Base-by-base conservation (phyloP, 768 basidiomycete genomes). In the Paxillus ammoniavirescens region DNA sequence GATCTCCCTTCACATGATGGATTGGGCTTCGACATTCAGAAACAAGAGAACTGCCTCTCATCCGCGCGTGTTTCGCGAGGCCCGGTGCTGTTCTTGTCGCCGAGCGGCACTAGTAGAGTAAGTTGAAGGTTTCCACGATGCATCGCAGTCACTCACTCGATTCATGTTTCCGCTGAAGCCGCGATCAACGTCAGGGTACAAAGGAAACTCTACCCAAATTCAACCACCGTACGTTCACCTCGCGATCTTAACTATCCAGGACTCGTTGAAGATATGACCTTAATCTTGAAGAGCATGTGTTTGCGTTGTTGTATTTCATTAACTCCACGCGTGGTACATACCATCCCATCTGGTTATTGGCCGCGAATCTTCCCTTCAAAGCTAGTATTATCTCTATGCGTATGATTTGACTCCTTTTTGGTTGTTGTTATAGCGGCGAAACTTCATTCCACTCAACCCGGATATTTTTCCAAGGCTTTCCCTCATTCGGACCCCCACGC, bases 11-110 rank as follows among this genome's bases (percentile, higher is more conserved):
- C 44, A 8, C 13, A 35, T 36, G 15, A 18, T 36, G 30, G 42
- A 46, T 47, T 31, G 45, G 40, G 30, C 33, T n/a, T 36, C 8
- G 38, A 37, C 35, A 41, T 36, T 12, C 17, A 15, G 28, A 28
- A 45, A 33, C 53, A 44, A 40, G 21, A 53, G 58, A 56, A 61
- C 58, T 52, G 50, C 49, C 50, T 50, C 40, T 45, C 50, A 44
- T 18, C 54, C 65, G 40, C 64, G 62, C 65, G 56, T 45, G 40
- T 42, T 52, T 48, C 58, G 61, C 31, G 66, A 65, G 65, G 66
- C 61, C 15, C 9, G 46, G 46, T 43, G 42, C 26, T 14, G 42
- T 28, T 43, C 42, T 43, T 43, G 42, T 44, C 14, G 28, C 28
- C 43, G 43, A 12, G 23, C 23, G 43, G 15, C 28, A 31, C 31